These are phyloP conservation scores for Neonectria faginata DNA, from an alignment of 2,329 filamentous ascomycete species.

Conservation along the genomic window DNA sequence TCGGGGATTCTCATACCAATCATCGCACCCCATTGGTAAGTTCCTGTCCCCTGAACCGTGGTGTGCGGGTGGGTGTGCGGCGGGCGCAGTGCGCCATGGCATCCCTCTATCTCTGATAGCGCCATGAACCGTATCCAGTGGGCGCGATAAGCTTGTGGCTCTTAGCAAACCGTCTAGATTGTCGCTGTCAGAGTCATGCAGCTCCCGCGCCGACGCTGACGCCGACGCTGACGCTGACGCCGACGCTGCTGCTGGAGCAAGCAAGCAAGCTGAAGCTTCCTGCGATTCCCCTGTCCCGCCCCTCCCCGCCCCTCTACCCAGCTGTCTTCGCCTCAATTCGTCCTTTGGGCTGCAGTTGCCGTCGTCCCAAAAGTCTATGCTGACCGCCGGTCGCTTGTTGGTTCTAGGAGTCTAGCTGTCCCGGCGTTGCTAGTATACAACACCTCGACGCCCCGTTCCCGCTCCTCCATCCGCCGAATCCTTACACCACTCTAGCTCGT, in stretches of 20 bases:
- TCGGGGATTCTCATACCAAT: slow-evolving; percentile 38
- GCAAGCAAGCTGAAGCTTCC: slow-evolving; percentile 14
- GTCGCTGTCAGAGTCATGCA: slow-evolving; percentile 21
- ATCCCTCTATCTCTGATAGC: slow-evolving; percentile 35
- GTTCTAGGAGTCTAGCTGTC: slow-evolving; percentile 32
- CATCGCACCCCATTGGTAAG: slow-evolving; percentile 44
- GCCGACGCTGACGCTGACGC: too few relatives aligned
- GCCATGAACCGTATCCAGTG: slow-evolving; percentile 17
- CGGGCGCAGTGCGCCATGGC: slow-evolving; percentile 43
- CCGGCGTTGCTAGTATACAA: slow-evolving; percentile 32
- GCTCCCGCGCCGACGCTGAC: slow-evolving; percentile 15
- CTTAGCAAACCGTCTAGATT: slow-evolving; percentile 6
- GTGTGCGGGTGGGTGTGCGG: slow-evolving; percentile 39
- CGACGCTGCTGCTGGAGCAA: slow-evolving; percentile 9
- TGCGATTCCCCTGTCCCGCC: slow-evolving; percentile 27
- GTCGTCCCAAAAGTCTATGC: slow-evolving; percentile 37
- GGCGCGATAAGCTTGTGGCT: slow-evolving; percentile 24
- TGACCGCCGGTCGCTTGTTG: slow-evolving; percentile 42
- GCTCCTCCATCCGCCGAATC: slow-evolving; percentile 25
- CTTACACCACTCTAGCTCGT: slow-evolving; percentile 29
- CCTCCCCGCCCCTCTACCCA: slow-evolving; percentile 16
- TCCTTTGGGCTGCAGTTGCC: slow-evolving; percentile 19
- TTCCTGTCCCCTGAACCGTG: slow-evolving; percentile 30
- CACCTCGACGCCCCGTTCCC: slow-evolving; percentile 23
- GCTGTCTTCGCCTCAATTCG: slow-evolving; percentile 21